Conservation (phyloP, 345 rosid species). For the Triadica sebifera region DNA sequence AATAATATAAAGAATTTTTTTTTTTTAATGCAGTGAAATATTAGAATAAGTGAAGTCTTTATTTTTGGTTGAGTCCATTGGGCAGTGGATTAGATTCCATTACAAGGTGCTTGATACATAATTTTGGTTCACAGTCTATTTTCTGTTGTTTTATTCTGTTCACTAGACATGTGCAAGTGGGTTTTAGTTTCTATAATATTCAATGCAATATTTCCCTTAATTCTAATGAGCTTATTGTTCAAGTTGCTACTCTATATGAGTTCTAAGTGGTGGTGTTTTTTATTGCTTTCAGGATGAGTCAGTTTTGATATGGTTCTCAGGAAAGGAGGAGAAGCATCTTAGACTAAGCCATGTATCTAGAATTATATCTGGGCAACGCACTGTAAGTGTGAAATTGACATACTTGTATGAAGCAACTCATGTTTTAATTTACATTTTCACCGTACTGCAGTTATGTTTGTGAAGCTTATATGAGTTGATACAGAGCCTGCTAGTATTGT, state of each 20-base stretch:
- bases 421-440: neutral
- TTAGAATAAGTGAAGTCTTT: neutral
- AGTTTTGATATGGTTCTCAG: slow-evolving; percentile 94
- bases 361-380: slow-evolving; percentile 94
- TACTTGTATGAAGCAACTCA: neutral
- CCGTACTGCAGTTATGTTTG: neutral
- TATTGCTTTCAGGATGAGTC: slow-evolving; percentile 79
- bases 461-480: neutral
- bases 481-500: neutral
- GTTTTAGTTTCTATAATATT: neutral
- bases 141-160: neutral
- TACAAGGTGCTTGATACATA: neutral
- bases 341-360: slow-evolving; percentile 83
- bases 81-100: neutral
- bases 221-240: slow-evolving; percentile 1
- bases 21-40: neutral
- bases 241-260: neutral
- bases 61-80: neutral
- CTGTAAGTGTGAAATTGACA: slow-evolving; percentile 55
- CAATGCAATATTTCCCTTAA: neutral
- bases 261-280: slow-evolving; percentile 17
- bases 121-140: neutral
- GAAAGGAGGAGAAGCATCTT: slow-evolving; percentile 88
- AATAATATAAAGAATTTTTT: neutral
- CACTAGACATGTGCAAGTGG: neutral